Percentiles rank a stretch among this genome's conserved stretches.
These are phyloP conservation scores for grape (Vitis vinifera) DNA, from an alignment of 164 flowering plant genomes.

Conservation along the genomic window DNA sequence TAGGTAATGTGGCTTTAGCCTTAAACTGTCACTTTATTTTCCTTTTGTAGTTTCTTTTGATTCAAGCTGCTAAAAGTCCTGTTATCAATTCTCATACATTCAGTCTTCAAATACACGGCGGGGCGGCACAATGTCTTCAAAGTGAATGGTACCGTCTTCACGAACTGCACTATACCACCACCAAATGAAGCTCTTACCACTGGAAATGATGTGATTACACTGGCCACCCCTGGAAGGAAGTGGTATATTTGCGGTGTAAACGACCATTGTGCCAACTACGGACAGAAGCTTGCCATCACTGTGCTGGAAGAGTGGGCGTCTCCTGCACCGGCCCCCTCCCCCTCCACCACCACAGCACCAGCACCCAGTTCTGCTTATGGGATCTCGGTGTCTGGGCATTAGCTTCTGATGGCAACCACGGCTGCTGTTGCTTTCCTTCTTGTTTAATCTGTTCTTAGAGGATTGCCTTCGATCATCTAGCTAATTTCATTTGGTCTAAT, in stretches of 20 bases:
- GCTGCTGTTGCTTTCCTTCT: no score
- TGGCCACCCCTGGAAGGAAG: slow-evolving; percentile 1
- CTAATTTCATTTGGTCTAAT: no score
- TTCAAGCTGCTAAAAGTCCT: neutral
- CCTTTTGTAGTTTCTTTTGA: neutral
- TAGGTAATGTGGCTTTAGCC: slow-evolving; percentile 1
- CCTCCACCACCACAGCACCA: no score
- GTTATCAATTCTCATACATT: neutral
- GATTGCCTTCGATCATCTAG: no score
- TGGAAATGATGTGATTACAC: slow-evolving; percentile 5
- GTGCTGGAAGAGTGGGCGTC: neutral
- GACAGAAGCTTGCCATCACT: slow-evolving; percentile 1
- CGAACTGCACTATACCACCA: neutral
- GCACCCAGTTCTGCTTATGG: no score
- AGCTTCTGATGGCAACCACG: no score
- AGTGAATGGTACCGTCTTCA: slow-evolving; percentile 5
- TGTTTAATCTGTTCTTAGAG: no score
- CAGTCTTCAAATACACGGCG: slow-evolving; percentile 4
- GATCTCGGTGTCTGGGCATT: no score
- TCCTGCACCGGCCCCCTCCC: no score
- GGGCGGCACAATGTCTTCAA: slow-evolving; percentile 4
- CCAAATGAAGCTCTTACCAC: neutral
- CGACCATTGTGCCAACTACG: neutral
- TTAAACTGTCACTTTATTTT: neutral
- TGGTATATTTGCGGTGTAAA: slow-evolving; percentile 15